Percentiles rank a stretch among this genome's conserved stretches.
Conservation (phyloP, 495 filamentous ascomycete species). For the Xylaria palmicola region DNA sequence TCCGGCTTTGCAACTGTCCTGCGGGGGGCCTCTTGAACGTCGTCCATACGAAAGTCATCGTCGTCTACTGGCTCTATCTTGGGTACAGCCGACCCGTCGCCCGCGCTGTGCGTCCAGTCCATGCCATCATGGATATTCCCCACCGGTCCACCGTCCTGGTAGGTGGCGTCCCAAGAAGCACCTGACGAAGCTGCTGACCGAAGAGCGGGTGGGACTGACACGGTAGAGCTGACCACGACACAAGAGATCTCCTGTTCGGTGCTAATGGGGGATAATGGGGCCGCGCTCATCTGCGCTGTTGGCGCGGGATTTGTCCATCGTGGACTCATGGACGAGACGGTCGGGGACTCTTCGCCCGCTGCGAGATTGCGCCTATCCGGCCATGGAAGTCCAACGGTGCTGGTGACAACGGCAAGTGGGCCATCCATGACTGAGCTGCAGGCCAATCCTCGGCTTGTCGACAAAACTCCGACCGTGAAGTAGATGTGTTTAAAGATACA, state of each 20-base stretch:
- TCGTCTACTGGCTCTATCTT: slow-evolving; percentile 51
- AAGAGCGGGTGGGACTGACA: slow-evolving; percentile 30
- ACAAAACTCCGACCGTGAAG: not conserved
- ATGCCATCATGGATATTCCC: slow-evolving; percentile 28
- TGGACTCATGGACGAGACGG: slow-evolving; percentile 34
- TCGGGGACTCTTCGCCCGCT: slow-evolving; percentile 40
- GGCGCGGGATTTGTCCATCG: slow-evolving; percentile 39
- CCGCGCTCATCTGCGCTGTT: slow-evolving; percentile 36
- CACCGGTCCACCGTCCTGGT: slow-evolving; percentile 27
- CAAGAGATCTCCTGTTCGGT: slow-evolving; percentile 42
- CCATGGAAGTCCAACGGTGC: slow-evolving; percentile 44
- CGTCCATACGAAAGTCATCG: slow-evolving; percentile 47
- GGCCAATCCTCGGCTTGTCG: not conserved
- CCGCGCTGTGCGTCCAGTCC: slow-evolving; percentile 39
- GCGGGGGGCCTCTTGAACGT: slow-evolving; percentile 43
- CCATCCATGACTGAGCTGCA: slow-evolving; percentile 40
- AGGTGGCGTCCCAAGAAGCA: slow-evolving; percentile 36
- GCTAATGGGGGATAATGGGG: slow-evolving; percentile 52
- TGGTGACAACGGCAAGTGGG: slow-evolving; percentile 38
- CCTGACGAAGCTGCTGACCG: slow-evolving; percentile 35
- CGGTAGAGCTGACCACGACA: slow-evolving; percentile 32
- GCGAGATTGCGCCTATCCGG: slow-evolving; percentile 45
- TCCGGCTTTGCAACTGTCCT: slow-evolving; percentile 27
- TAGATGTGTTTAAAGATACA: slow-evolving; percentile 37
- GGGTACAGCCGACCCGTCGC: slow-evolving; percentile 37